Conservation (phyloP, 139 green algal species). For the Eudorina sp. region DNA sequence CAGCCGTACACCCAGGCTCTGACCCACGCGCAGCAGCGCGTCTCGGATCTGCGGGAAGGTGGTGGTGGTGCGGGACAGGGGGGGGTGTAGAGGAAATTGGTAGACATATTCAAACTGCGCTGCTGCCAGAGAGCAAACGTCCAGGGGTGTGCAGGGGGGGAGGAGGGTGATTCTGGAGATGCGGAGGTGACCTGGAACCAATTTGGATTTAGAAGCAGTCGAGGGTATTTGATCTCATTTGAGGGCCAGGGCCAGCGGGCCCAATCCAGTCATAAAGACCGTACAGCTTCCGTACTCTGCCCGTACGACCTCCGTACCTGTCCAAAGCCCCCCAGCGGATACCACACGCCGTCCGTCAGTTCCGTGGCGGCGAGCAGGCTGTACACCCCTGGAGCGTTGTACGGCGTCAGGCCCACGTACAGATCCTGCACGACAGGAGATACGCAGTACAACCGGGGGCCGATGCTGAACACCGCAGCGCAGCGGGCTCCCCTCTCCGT, state of each 20-base stretch:
- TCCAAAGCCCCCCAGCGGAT: conserved; percentile 86
- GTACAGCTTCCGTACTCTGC: too few relatives aligned
- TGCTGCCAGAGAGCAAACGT: not conserved
- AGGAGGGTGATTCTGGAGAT: too few relatives aligned
- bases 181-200: too few relatives aligned
- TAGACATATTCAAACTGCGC: too few relatives aligned
- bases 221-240: too few relatives aligned
- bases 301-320: conserved; percentile 58
- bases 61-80: not conserved
- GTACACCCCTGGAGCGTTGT: conserved; percentile 86
- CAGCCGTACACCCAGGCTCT: conserved; percentile 67
- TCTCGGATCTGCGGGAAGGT: conserved; percentile 56
- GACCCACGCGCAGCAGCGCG: conserved; percentile 50
- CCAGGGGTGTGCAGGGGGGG: not conserved
- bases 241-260: too few relatives aligned
- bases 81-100: too few relatives aligned
- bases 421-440: conserved; percentile 74
- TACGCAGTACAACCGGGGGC: too few relatives aligned
- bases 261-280: too few relatives aligned
- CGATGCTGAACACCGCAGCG: too few relatives aligned
- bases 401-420: conserved; percentile 89
- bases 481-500: too few relatives aligned
- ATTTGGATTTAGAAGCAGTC: too few relatives aligned
- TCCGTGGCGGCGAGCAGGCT: conserved; percentile 89
- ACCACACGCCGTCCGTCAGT: conserved; percentile 90